phyloP scores from a whole-genome alignment of 305 asterid species.

The Solanum aculeatissimum region DNA sequence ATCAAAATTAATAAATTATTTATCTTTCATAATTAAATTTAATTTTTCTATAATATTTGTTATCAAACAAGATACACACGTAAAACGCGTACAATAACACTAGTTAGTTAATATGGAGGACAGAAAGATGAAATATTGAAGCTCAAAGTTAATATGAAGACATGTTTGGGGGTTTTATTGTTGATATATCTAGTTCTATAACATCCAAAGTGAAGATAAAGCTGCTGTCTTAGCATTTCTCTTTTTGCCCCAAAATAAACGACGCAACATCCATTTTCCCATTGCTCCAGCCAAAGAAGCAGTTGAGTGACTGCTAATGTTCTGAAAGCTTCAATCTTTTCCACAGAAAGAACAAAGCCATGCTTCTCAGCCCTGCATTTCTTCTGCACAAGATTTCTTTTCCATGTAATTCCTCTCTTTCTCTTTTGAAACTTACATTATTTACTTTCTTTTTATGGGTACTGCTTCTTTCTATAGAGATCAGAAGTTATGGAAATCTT shows the following conservation, averaged over 20 bases:
- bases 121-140: too few relatives aligned
- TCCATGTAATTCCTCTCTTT: conserved; percentile 24
- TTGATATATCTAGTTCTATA: background rate
- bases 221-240: background rate
- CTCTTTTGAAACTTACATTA: background rate
- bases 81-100: too few relatives aligned
- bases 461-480: background rate
- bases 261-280: background rate
- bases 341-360: conserved; percentile 5
- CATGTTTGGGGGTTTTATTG: background rate
- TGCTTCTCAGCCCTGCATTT: conserved; percentile 30
- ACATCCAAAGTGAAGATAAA: background rate
- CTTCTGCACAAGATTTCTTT: conserved; percentile 16
- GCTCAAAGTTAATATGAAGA: background rate
- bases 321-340: conserved; percentile 14
- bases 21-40: too few relatives aligned
- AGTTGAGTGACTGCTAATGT: background rate
- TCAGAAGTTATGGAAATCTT: background rate
- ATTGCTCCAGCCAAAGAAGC: background rate
- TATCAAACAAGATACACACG: too few relatives aligned
- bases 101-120: too few relatives aligned
- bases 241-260: background rate
- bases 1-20: too few relatives aligned
- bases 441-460: background rate
- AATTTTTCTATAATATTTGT: too few relatives aligned